Conservation (phyloP, 192 early-diverging fungal species). For the Allomyces macrogynus region DNA sequence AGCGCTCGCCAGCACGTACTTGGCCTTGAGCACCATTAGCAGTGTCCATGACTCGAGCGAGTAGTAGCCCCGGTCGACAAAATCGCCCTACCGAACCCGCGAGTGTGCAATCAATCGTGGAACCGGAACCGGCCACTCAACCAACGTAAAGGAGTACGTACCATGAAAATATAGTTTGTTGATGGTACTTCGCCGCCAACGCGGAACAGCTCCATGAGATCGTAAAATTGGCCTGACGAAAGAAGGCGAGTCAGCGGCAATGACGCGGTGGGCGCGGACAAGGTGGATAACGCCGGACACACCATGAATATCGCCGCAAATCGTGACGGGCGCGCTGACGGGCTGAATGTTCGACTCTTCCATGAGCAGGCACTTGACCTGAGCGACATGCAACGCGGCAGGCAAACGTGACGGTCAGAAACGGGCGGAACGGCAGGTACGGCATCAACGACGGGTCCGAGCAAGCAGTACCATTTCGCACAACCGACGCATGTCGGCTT, state of each 20-base stretch:
- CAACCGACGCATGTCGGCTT: slow-evolving; percentile 88
- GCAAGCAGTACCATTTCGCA: slow-evolving; percentile 68
- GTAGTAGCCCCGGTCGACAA: slow-evolving; percentile 96
- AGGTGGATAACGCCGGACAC: too few species aligned
- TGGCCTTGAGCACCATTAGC: slow-evolving; percentile 80
- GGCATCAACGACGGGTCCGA: background rate
- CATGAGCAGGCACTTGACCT: slow-evolving; percentile 92
- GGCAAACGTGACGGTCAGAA: background rate
- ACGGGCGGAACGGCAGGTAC: background rate
- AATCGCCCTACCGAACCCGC: slow-evolving; percentile 54
- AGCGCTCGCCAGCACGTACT: slow-evolving; percentile 21
- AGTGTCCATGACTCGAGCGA: slow-evolving; percentile 89
- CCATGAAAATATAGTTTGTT: slow-evolving; percentile 97
- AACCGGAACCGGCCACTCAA: slow-evolving; percentile 1
- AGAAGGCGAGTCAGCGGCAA: too few species aligned
- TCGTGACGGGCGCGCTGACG: slow-evolving; percentile 87
- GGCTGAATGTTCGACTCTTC: slow-evolving; percentile 98
- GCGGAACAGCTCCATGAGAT: slow-evolving; percentile 83
- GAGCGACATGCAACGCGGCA: background rate
- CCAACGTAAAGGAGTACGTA: slow-evolving; percentile 9
- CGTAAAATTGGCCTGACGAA: slow-evolving; percentile 53
- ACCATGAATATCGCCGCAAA: slow-evolving; percentile 96
- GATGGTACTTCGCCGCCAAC: slow-evolving; percentile 86
- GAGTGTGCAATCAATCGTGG: background rate
- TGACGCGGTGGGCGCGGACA: too few species aligned